phyloP scores from a whole-genome alignment of 1,284 basidiomycete species.

The Pseudozyma hubeiensis region DNA sequence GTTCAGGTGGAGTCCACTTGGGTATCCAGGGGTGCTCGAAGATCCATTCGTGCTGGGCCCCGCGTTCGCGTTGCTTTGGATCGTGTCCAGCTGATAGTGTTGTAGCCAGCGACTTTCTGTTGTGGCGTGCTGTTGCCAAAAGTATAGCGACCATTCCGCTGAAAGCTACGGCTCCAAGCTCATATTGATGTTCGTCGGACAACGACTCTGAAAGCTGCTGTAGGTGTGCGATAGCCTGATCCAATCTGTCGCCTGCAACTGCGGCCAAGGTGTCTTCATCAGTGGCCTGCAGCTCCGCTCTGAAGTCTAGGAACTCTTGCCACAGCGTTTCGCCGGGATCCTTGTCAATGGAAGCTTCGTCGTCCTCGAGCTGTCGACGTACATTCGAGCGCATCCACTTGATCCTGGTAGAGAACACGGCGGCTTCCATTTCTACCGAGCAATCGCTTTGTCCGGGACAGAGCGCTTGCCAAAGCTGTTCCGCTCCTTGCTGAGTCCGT shows the following conservation, averaged over 20 bases:
- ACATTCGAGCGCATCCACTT: conserved; percentile 33
- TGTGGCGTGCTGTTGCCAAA: conserved; percentile 23
- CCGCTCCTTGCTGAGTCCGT: too few relatives aligned
- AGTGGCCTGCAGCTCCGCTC: not conserved
- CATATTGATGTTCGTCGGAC: conserved; percentile 4
- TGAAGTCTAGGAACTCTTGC: conserved; percentile 25
- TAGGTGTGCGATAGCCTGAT: conserved; percentile 13
- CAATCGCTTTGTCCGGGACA: not conserved
- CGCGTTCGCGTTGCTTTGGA: not conserved
- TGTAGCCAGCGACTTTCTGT: conserved; percentile 4
- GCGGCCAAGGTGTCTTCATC: not conserved
- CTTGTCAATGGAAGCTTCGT: not conserved
- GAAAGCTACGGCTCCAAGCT: conserved; percentile 11
- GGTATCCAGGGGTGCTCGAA: conserved; percentile 45
- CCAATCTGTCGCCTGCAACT: conserved; percentile 12
- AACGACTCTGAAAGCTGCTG: conserved; percentile 7
- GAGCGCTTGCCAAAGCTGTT: too few relatives aligned
- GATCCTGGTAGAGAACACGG: conserved; percentile 27
- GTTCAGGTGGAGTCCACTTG: conserved; percentile 8
- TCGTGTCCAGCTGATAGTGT: not conserved
- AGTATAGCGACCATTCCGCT: conserved; percentile 15
- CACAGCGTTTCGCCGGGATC: conserved; percentile 24
- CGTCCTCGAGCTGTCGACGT: not conserved
- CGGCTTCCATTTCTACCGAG: conserved; percentile 11
- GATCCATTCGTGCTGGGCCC: not conserved